Base-by-base conservation (phyloP, 1,284 basidiomycete species). In the Schizophyllum amplum region DNA sequence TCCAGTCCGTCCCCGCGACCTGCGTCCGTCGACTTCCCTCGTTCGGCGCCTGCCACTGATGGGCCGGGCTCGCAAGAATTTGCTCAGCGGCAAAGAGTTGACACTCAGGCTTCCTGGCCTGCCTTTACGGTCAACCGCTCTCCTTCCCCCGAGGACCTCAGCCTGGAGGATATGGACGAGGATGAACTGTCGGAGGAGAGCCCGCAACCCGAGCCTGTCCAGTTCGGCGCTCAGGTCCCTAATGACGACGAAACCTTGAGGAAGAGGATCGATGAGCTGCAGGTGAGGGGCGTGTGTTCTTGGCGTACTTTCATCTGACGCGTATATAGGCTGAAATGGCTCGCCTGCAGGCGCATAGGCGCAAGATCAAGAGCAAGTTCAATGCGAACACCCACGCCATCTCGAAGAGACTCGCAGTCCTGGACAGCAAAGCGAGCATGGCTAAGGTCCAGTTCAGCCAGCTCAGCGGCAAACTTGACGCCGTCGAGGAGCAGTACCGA, bases 381-480 rank as follows among this genome's bases (percentile, higher is more conserved):
- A 74, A 75, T 57, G 57, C 67, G 7, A 73, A 74, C 55, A 66
- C 72, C 0, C 64, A 69, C 47, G 62, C 66, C 26, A 67, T 75
- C 49, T 62, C 69, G 1, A 68, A 68, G 47, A 73, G 71, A 63
- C 63, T 78, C 46, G 65, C 69, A 9, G 71, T 75, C 47, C 67
- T 80, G 47, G 70, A 75, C 49, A 74, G 76, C n/a, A 69, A 75
- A 26, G 65, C 77, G 24, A 67, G 67, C 7, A 75, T 77, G 47
- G 66, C 76, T 24, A 71, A 76, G 26, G 68, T 67, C n/a, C 68
- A 76, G 20, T 76, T 72, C 66, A 69, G 48, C 57, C 67, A 63
- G 58, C 67, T 72, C 54, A 68, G 62, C 50, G 71, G 69, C 26
- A 67, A 69, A 52, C 61, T 74, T 21, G 71, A 72, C 6, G 64